Base-by-base conservation (phyloP, 371 early-diverging fungal species). In the Dichotomocladium elegans region DNA sequence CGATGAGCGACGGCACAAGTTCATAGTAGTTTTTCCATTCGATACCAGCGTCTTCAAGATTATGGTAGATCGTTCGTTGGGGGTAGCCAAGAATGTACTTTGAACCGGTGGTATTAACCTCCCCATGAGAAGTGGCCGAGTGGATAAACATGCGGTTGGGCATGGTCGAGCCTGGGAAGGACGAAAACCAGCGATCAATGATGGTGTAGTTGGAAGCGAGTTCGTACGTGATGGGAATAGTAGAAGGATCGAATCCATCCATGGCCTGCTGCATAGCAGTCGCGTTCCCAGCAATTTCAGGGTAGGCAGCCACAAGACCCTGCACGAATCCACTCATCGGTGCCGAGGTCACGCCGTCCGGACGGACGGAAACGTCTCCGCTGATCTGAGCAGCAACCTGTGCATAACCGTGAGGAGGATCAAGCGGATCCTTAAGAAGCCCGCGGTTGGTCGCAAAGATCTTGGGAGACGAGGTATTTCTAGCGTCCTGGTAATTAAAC, bases 71-170 rank as follows among this genome's bases (percentile, higher is more conserved):
- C 21, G 64, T 61, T n/a, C 55, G 58, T 27, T 68, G 68, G 6
- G 60, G 50, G 29, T 63, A 68, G 0, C 68, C 68, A 24, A 15
- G 28, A 24, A 63, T 58, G 40, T 64, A 64, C 15, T 55, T 51
- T 22, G 22, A 24, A 8, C 56, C 55, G 24, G 54, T 37, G 2
- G 58, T 63, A 17, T n/a, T 48, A 17, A 50, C 50, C 31, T 58
- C 57, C 10, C 64, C 60, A 33, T 61, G 43, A 3, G 58, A 58
- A 12, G 66, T 66, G 3, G 54, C 61, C 0, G 62, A 54, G 27
- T 66, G 64, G n/a, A 61, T 46, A 41, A 45, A 68, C 47, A 63
- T 47, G 19, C 68, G 64, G 25, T 68, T 68, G n/a, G 68, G 68
- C 55, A 58, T 58, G 15, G 68, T 68, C 3, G 58, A 52, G 11